These are phyloP conservation scores for Penicillium simplicissimum DNA, from an alignment of 495 filamentous ascomycete species.

Conservation along the genomic window DNA sequence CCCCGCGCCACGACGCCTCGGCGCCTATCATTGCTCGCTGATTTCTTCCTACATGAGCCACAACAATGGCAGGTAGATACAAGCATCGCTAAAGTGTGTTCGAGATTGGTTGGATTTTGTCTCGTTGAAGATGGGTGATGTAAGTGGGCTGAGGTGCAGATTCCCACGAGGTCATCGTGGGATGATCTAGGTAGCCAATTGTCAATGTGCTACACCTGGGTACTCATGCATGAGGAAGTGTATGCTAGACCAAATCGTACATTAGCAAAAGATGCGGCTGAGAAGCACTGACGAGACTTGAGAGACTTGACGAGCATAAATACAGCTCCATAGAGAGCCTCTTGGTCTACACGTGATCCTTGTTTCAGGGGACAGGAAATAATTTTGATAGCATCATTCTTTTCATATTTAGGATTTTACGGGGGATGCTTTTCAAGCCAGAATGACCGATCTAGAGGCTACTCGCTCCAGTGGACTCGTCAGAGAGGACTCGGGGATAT, in stretches of 20 bases:
- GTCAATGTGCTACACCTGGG: background rate
- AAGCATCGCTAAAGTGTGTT: background rate
- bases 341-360: too few relatives aligned
- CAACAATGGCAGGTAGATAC: background rate
- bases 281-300: background rate
- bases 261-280: background rate
- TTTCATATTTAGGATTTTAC: too few relatives aligned
- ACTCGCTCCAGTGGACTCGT: background rate
- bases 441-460: background rate
- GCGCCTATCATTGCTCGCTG: background rate
- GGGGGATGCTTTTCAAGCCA: too few relatives aligned
- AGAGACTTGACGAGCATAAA: too few relatives aligned
- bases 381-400: background rate
- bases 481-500: background rate
- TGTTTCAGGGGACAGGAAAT: too few relatives aligned
- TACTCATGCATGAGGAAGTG: too few relatives aligned
- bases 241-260: background rate
- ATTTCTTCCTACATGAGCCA: background rate
- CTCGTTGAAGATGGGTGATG: background rate
- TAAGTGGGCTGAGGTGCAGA: background rate
- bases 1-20: background rate
- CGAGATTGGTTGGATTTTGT: background rate
- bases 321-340: too few relatives aligned
- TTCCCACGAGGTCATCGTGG: background rate
- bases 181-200: background rate